Conservation (phyloP, 2,329 filamentous ascomycete species). For the Colletotrichum endophyticum region DNA sequence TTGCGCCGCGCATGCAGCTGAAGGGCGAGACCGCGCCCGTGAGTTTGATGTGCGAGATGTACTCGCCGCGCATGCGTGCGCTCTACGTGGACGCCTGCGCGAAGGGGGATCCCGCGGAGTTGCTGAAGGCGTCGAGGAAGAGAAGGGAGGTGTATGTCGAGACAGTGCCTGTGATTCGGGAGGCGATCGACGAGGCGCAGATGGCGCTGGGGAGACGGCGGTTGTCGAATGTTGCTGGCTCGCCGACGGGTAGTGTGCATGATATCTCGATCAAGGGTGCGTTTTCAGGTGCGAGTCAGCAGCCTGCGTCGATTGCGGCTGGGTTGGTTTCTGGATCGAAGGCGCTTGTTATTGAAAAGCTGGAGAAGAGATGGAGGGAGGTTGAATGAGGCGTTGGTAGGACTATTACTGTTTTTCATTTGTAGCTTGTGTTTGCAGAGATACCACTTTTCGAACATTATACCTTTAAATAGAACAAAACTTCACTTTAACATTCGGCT, state of each 20-base stretch:
- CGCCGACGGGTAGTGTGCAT: constrained; percentile 26
- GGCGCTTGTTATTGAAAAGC: constrained; percentile 25
- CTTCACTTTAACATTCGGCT: not conserved
- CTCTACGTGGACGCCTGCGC: constrained; percentile 34
- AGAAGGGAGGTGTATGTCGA: constrained; percentile 34
- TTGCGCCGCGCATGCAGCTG: constrained; percentile 34
- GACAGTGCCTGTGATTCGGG: constrained; percentile 31
- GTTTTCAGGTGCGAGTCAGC: constrained; percentile 1
- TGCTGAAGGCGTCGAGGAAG: constrained; percentile 30
- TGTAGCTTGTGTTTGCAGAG: not conserved
- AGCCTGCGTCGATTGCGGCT: constrained; percentile 26
- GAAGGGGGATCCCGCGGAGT: constrained; percentile 22
- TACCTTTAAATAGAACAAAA: not conserved
- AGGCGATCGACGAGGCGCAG: constrained; percentile 29
- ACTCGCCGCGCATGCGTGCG: constrained; percentile 39
- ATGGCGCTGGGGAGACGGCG: constrained; percentile 29
- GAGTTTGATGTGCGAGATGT: constrained; percentile 39
- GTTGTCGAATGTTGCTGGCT: constrained; percentile 28
- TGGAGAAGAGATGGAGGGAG: constrained; percentile 38
- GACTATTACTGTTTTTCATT: not conserved
- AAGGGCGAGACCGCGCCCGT: constrained; percentile 22
- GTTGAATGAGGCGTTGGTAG: constrained; percentile 28
- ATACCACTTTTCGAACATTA: constrained; percentile 8
- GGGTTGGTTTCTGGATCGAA: constrained; percentile 13
- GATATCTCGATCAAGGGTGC: constrained; percentile 7